Conservation (phyloP, 1,284 basidiomycete species). For the Microbotryum scabiosae region DNA sequence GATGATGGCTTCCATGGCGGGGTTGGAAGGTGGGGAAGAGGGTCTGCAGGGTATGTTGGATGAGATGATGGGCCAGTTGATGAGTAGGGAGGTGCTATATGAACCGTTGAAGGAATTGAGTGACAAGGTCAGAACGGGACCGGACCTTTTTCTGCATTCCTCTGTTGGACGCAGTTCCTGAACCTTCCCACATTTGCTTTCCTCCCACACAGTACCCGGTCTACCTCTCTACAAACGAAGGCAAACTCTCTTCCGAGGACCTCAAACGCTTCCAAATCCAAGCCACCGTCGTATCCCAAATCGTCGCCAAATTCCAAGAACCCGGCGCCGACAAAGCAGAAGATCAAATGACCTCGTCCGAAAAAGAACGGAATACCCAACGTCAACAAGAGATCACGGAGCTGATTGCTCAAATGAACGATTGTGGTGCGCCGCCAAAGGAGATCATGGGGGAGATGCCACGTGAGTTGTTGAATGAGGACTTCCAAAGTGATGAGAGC, state of each 20-base stretch:
- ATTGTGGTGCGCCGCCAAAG: slow-evolving; percentile 72
- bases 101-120: slow-evolving; percentile 84
- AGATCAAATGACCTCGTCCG: slow-evolving; percentile 38
- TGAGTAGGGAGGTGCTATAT: slow-evolving; percentile 87
- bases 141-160: too few species aligned
- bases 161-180: too few species aligned
- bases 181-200: neutral
- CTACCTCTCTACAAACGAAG: slow-evolving; percentile 56
- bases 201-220: slow-evolving; percentile 58
- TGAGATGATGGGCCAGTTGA: slow-evolving; percentile 83
- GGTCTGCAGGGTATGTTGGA: slow-evolving; percentile 72
- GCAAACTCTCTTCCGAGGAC: slow-evolving; percentile 53
- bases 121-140: slow-evolving; percentile 57
- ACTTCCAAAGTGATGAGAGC: neutral
- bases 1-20: slow-evolving; percentile 39
- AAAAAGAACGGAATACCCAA: slow-evolving; percentile 55
- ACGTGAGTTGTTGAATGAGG: slow-evolving; percentile 46
- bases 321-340: slow-evolving; percentile 40
- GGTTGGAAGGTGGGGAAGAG: slow-evolving; percentile 47
- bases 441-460: slow-evolving; percentile 90
- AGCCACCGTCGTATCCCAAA: slow-evolving; percentile 53
- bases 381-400: slow-evolving; percentile 52
- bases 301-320: slow-evolving; percentile 67
- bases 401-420: slow-evolving; percentile 78
- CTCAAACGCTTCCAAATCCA: slow-evolving; percentile 63